These are phyloP conservation scores for Penicillium sp. DNA, from an alignment of 2,329 filamentous ascomycete genomes.

Conservation along the genomic window DNA sequence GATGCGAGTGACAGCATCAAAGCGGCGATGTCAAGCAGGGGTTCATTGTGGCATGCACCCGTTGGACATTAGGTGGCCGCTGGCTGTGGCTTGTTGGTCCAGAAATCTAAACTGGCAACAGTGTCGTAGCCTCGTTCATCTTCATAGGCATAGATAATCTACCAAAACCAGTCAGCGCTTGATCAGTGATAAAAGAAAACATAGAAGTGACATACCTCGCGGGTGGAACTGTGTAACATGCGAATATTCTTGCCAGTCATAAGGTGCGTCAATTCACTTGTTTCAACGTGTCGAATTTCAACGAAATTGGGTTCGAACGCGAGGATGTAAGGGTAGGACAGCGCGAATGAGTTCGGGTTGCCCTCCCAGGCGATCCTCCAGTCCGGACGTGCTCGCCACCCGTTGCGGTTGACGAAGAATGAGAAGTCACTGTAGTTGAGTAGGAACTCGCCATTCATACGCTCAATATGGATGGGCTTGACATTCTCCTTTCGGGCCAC, in stretches of 20 bases:
- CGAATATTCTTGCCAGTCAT: conserved; percentile 94
- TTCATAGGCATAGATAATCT: conserved; percentile 98
- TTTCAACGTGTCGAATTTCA: conserved; percentile 93
- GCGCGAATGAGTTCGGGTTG: conserved; percentile 83
- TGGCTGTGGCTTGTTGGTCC: conserved; percentile 58
- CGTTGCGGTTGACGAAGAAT: conserved; percentile 98
- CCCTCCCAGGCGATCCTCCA: conserved; percentile 99
- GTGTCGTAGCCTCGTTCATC: conserved; percentile 92
- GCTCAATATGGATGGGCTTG: conserved; percentile 94
- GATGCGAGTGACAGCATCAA: background rate
- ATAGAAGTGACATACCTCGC: conserved; percentile 69
- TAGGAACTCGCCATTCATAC: conserved; percentile 93
- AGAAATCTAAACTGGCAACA: conserved; percentile 94
- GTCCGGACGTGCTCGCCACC: conserved; percentile 91
- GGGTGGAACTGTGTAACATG: conserved; percentile 94
- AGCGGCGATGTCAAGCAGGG: background rate
- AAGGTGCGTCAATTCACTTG: conserved; percentile 84
- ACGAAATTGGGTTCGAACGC: conserved; percentile 98
- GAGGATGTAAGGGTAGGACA: conserved; percentile 94
- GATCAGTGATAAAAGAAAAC: background rate
- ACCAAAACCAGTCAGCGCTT: conserved; percentile 26
- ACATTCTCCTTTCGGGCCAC: conserved; percentile 91
- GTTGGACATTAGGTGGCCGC: conserved; percentile 1
- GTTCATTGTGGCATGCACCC: background rate
- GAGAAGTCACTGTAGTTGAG: conserved; percentile 98